Percentiles rank a stretch among this genome's conserved stretches.
phyloP scores from a whole-genome alignment of 805 yeast species.

The Phaffomyces thermotolerans region DNA sequence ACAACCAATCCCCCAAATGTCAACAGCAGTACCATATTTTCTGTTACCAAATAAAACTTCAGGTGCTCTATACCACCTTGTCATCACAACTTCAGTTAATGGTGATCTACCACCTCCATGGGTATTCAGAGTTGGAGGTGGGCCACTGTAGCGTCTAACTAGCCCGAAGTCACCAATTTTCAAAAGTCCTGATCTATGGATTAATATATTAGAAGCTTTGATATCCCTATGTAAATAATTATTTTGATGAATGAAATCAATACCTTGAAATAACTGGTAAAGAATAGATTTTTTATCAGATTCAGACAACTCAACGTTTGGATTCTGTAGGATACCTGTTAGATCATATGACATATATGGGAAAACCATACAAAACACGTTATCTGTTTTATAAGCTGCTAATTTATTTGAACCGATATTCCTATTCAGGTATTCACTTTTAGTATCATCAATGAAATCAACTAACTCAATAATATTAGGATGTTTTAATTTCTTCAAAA shows the following conservation, averaged over 20 bases:
- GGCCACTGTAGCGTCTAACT: conserved; percentile 68
- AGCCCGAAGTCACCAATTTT: conserved; percentile 95
- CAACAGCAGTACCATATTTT: conserved; percentile 88
- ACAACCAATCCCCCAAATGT: conserved; percentile 97
- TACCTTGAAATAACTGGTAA: conserved; percentile 70
- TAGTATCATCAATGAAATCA: conserved; percentile 64
- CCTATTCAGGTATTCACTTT: conserved; percentile 8
- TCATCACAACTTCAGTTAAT: conserved; percentile 74
- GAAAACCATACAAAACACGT: conserved; percentile 70
- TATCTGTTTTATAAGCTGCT: conserved; percentile 14
- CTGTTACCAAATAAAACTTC: conserved; percentile 83
- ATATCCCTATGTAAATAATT: conserved; percentile 77
- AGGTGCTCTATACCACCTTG: conserved; percentile 97
- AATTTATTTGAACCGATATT: conserved; percentile 4
- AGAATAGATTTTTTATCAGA: conserved; percentile 78
- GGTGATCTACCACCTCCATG: conserved; percentile 39
- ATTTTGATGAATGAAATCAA: conserved; percentile 67
- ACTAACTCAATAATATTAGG: conserved; percentile 66
- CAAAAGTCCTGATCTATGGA: conserved; percentile 67
- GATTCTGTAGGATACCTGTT: conserved; percentile 83
- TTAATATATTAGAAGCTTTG: conserved; percentile 89
- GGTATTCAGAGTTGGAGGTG: conserved; percentile 41
- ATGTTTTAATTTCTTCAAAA: conserved; percentile 64
- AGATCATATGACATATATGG: conserved; percentile 92
- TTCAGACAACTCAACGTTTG: conserved; percentile 49